Conservation (phyloP, 2,329 filamentous ascomycete species). For the Biscogniauxia sp. region DNA sequence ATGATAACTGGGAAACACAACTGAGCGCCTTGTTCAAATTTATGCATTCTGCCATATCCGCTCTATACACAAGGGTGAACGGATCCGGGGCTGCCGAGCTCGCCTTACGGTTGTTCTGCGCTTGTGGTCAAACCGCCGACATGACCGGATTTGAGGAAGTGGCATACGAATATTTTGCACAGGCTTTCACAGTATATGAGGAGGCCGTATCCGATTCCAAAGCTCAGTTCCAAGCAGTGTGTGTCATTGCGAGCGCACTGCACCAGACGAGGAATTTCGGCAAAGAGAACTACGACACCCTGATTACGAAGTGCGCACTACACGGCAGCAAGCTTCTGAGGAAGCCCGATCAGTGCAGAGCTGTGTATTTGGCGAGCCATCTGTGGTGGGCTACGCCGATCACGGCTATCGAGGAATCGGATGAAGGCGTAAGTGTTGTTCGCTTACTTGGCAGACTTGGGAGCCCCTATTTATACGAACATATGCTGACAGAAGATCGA, state of each 20-base stretch:
- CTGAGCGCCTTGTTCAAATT: conserved; percentile 88
- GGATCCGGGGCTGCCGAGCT: conserved; percentile 78
- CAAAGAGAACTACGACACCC: conserved; percentile 96
- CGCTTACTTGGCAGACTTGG: not conserved
- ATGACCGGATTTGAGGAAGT: conserved; percentile 92
- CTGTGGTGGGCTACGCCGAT: conserved; percentile 97
- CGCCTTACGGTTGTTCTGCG: conserved; percentile 82
- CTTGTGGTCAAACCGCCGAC: conserved; percentile 89
- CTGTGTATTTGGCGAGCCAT: conserved; percentile 94
- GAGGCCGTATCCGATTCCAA: conserved; percentile 94
- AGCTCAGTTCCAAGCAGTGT: conserved; percentile 97
- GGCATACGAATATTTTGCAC: conserved; percentile 96
- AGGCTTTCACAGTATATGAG: conserved; percentile 97
- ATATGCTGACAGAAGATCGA: not conserved
- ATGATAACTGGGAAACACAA: conserved; percentile 62
- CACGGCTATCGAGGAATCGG: conserved; percentile 71
- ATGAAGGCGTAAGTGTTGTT: conserved; percentile 45
- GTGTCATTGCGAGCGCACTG: conserved; percentile 84
- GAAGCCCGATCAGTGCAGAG: conserved; percentile 96
- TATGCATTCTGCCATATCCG: conserved; percentile 83
- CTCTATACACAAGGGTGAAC: conserved; percentile 82
- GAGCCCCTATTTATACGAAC: not conserved
- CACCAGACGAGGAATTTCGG: conserved; percentile 88
- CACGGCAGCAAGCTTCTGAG: conserved; percentile 96
- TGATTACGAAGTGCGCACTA: conserved; percentile 96